A percentile compares a stretch with the other conserved stretches of the same genome.
phyloP scores from a whole-genome alignment of 2,329 filamentous ascomycete genomes.

The Penicillium digitatum region DNA sequence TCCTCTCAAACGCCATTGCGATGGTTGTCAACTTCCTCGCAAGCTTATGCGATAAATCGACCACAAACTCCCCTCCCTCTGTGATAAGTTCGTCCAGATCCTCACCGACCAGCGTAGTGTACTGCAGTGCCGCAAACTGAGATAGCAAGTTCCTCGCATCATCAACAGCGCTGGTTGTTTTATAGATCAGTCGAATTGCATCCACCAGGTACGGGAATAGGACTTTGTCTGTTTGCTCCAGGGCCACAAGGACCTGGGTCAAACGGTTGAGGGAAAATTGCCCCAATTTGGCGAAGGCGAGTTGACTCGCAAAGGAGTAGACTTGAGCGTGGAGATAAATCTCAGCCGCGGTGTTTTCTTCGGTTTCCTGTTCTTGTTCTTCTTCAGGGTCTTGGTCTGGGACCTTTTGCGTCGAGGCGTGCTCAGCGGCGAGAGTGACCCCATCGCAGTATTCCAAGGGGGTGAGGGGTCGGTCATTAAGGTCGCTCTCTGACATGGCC shows the following conservation, averaged over 20 bases:
- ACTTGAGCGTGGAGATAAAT: constrained; percentile 6
- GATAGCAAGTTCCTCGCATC: constrained; percentile 5
- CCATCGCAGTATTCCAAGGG: background rate
- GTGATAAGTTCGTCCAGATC: background rate
- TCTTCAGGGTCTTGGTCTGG: background rate
- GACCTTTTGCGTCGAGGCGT: background rate
- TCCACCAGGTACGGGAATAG: constrained; percentile 2
- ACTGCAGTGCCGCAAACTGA: constrained; percentile 7
- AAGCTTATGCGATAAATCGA: constrained; percentile 9
- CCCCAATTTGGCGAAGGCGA: background rate
- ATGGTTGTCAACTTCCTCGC: background rate
- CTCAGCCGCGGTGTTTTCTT: background rate
- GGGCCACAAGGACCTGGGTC: background rate
- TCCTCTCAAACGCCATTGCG: background rate
- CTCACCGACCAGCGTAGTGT: background rate
- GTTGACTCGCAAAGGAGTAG: constrained; percentile 6
- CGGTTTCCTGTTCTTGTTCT: background rate
- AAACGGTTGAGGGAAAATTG: background rate
- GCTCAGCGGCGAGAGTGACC: background rate
- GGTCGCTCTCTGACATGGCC: background rate
- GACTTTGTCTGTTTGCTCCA: background rate
- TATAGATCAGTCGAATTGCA: constrained; percentile 6
- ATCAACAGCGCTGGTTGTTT: background rate
- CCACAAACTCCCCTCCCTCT: constrained; percentile 9
- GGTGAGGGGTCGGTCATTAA: background rate